Evolutionary conservation across 331 rosid species (phyloP), one percentile per base, ranked within the genome.

Genomic region (Malus hybrid): DNA sequence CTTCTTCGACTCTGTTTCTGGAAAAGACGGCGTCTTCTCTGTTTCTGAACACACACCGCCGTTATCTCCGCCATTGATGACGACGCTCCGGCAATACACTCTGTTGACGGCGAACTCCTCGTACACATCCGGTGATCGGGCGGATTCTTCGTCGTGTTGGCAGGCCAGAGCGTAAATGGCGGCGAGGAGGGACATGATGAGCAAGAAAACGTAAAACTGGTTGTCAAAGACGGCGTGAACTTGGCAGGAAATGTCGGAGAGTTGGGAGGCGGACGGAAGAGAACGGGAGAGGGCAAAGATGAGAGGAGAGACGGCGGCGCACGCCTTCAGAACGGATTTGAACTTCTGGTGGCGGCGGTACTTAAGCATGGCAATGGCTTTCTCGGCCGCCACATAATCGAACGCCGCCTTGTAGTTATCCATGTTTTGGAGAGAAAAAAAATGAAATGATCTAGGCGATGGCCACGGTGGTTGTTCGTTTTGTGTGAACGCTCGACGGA

Each of bases 131-230:
- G 42, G 24, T 29, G 66, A 62, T 18, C 30, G 39, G 4, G 26
- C 53, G 62, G 50, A 9, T 20, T 70, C 50, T 55, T 48, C 18
- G 16, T 46, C 58, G 29, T 16, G 28, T 62, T 13, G 5, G 52
- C 56, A 46, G 84, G 92, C 84, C 55, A 84, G 76, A 13, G 71
- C 42, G 72, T 79, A 93, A 61, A 91, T 75, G 53, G 70, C 50
- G 78, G 86, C 48, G 24, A 93, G 70, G 14, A 91, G 71, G 19
- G 73, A 68, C 48, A 87, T 78, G 20, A 81, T 70, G 58, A 91
- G 65, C 6, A 82, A 16, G 56, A 89, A 89, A 3, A 81, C 88
- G 39, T 53, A 87, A 83, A 89, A 65, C 15, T 86, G 74, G 78
- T 82, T 74, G 33, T 69, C 68, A 63, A 88, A 69, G 63, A 85